These are phyloP conservation scores for Amyloporia xantha DNA, from an alignment of 768 basidiomycete species.

Conservation along the genomic window DNA sequence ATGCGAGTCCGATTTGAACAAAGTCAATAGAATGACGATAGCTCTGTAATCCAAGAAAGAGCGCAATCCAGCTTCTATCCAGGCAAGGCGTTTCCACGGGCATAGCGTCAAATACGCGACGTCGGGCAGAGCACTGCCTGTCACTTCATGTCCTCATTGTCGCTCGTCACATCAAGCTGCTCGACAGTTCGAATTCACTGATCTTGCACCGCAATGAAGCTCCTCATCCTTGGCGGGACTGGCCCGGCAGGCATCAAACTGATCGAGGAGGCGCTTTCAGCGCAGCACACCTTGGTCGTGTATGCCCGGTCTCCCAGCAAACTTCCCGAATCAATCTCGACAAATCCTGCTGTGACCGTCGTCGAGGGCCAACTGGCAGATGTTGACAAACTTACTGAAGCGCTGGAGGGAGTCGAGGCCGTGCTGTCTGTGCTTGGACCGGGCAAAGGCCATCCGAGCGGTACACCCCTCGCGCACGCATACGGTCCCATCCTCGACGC, in stretches of 20 bases:
- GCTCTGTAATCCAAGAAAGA: too few relatives aligned
- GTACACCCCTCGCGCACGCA: constrained; percentile 55
- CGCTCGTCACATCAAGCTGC: too few relatives aligned
- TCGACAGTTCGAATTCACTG: background rate
- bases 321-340: constrained; percentile 42
- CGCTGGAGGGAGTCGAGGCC: constrained; percentile 50
- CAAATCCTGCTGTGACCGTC: constrained; percentile 40
- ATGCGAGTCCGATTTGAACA: too few relatives aligned
- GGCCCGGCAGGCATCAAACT: constrained; percentile 54
- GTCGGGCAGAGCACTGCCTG: too few relatives aligned
- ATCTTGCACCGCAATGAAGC: constrained; percentile 32
- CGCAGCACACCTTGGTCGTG: constrained; percentile 43
- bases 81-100: too few relatives aligned
- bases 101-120: too few relatives aligned
- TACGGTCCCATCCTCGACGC: constrained; percentile 48
- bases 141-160: too few relatives aligned
- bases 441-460: constrained; percentile 35
- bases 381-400: constrained; percentile 38
- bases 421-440: constrained; percentile 68
- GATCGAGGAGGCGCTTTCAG: constrained; percentile 45
- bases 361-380: constrained; percentile 54
- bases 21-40: too few relatives aligned
- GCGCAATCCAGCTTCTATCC: too few relatives aligned
- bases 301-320: constrained; percentile 63
- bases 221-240: constrained; percentile 68